Percentiles rank a stretch among this genome's conserved stretches.
These are phyloP conservation scores for Saccharomyces pastorianus DNA, from an alignment of 1,139 yeast genomes.

Conservation along the genomic window DNA sequence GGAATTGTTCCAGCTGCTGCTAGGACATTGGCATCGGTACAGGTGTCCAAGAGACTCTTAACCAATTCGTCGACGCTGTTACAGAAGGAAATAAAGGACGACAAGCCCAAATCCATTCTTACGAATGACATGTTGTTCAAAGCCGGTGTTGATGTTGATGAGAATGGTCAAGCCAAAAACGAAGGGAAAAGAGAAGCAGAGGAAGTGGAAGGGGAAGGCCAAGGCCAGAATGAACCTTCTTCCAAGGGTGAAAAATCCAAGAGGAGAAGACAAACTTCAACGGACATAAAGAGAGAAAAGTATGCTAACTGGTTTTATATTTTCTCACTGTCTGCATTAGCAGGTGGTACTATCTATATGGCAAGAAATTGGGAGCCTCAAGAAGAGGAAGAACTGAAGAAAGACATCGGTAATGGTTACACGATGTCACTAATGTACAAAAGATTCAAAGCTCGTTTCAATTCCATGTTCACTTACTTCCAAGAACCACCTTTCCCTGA, in stretches of 20 bases:
- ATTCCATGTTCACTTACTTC: conserved; percentile 73
- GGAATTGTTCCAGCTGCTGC: not conserved
- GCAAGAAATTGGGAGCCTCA: conserved; percentile 82
- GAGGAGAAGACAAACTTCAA: conserved; percentile 50
- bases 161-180: conserved; percentile 5
- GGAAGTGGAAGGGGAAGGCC: conserved; percentile 20
- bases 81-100: conserved; percentile 27
- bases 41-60: not conserved
- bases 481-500: conserved; percentile 92
- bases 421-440: conserved; percentile 56
- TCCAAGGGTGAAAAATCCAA: conserved; percentile 15
- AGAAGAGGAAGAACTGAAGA: conserved; percentile 51
- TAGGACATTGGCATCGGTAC: not conserved
- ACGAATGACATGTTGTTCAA: conserved; percentile 75
- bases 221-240: conserved; percentile 6
- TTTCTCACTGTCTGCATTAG: conserved; percentile 51
- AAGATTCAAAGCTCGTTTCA: conserved; percentile 63
- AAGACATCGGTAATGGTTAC: conserved; percentile 58
- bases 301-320: conserved; percentile 64
- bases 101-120: conserved; percentile 49
- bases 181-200: conserved; percentile 8
- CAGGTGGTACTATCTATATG: conserved; percentile 59
- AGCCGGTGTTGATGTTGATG: conserved; percentile 67
- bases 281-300: conserved; percentile 56
- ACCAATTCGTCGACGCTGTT: not conserved